Base-by-base conservation (phyloP, 2,329 filamentous ascomycete genomes). In the Pestalotiopsis sp. region DNA sequence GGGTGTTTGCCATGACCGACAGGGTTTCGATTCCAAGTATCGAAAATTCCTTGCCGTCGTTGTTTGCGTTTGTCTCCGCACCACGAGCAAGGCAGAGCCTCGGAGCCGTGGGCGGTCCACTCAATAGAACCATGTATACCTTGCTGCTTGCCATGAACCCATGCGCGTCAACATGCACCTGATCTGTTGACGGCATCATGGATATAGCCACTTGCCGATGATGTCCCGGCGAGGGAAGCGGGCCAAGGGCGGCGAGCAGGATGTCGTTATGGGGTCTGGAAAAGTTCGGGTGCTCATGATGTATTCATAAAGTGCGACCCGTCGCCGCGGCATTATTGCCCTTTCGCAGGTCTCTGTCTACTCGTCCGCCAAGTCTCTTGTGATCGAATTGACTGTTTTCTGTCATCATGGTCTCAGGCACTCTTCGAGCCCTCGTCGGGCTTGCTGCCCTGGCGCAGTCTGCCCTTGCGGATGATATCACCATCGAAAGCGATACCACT, bases 401-500 rank as follows among this genome's bases (percentile, higher is more conserved):
- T 24, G 7, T 14, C 39, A 64, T 6, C 10, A 65, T 65, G 63
- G 17, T 65, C 13, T 24, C 20, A 38, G 52, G 24, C 11, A 30
- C 40, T 22, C 6, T 65, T 38, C 26, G 17, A 24, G 35, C 40
- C 48, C 24, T 65, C 7, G 10, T 35, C 11, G 20, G 22, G 11
- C 30, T 65, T 3, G 40, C 48, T 13, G 48, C 30, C 17, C 39
- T 65, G 26, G 35, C 24, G 11, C 26, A 56, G 48, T 38, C 22
- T 13, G 44, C 40, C 64, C 9, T 26, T 20, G 55, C 52, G 5
- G 24, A 65, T 35, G 35, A 66, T 11, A 55, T 40, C 39, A 35
- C 44, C 17, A 67, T 72, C 55, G 68, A 65, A 9, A 66, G 61
- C 55, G 70, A 72, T 59, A 64, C 60, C 3, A 68, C 64, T 58